Evolutionary conservation across 1,139 yeast species (phyloP).

Genomic region (Lodderomyces theae): DNA sequence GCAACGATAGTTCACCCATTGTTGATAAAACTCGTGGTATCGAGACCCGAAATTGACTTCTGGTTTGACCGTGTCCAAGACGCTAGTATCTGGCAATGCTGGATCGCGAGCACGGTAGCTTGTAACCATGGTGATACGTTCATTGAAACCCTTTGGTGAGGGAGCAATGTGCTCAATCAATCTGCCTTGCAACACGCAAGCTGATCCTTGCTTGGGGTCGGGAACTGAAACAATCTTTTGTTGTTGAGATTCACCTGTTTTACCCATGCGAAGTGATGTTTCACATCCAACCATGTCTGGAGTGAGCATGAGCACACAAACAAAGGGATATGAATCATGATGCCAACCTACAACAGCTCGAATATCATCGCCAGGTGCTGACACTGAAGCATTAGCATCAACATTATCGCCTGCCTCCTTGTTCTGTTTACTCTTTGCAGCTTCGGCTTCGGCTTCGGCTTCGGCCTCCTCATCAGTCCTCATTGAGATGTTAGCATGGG

Average conservation of each 20-base stretch:
- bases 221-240: conserved; percentile 40
- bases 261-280: conserved; percentile 44
- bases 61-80: conserved; percentile 37
- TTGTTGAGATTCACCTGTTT: conserved; percentile 24
- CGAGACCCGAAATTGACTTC: conserved; percentile 36
- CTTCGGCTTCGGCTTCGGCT: conserved; percentile 12
- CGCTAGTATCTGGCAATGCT: conserved; percentile 25
- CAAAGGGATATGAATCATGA: conserved; percentile 57
- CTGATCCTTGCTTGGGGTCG: conserved; percentile 54
- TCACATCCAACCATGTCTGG: conserved; percentile 58
- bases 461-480: conserved; percentile 23
- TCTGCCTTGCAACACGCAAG: conserved; percentile 57
- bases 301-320: conserved; percentile 62
- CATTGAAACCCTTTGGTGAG: conserved; percentile 48
- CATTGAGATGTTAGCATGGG: conserved; percentile 48
- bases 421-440: conserved; percentile 14
- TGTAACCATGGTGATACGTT: conserved; percentile 53
- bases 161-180: conserved; percentile 56
- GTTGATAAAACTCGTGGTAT: conserved; percentile 33
- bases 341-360: conserved; percentile 62
- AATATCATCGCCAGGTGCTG: conserved; percentile 30
- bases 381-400: conserved; percentile 14
- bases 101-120: conserved; percentile 36
- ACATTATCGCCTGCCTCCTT: too few relatives aligned
- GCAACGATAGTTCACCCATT: conserved; percentile 42